Evolutionary conservation across 805 yeast genomes (phyloP).

Genomic region (Lachancea nothofagi): DNA sequence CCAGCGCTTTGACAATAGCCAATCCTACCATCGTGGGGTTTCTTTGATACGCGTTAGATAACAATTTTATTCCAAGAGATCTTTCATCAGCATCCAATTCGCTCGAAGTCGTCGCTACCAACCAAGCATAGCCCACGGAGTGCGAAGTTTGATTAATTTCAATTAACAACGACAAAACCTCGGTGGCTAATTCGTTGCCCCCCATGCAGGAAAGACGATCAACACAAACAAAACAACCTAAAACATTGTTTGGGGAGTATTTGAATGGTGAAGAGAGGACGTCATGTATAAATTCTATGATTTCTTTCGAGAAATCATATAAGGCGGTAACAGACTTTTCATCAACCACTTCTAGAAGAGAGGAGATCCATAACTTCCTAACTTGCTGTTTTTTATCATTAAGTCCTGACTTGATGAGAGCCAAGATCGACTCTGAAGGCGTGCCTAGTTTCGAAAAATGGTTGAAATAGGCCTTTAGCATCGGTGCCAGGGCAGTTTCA

Average conservation of each 20-base stretch:
- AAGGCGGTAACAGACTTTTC: slow-evolving; percentile 20
- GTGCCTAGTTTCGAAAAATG: slow-evolving; percentile 37
- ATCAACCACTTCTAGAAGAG: slow-evolving; percentile 39
- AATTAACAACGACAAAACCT: slow-evolving; percentile 12
- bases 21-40: slow-evolving; percentile 39
- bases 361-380: slow-evolving; percentile 61
- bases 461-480: slow-evolving; percentile 45
- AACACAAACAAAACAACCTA: slow-evolving; percentile 24
- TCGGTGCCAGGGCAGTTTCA: slow-evolving; percentile 51
- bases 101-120: slow-evolving; percentile 43
- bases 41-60: slow-evolving; percentile 31
- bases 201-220: slow-evolving; percentile 15
- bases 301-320: slow-evolving; percentile 8
- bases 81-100: slow-evolving; percentile 35
- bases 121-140: slow-evolving; percentile 43
- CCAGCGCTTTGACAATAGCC: slow-evolving; percentile 41
- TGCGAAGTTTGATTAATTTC: slow-evolving; percentile 12
- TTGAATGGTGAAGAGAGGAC: slow-evolving; percentile 29
- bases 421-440: slow-evolving; percentile 25
- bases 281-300: slow-evolving; percentile 29
- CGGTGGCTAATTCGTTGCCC: slow-evolving; percentile 6
- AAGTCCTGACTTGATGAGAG: slow-evolving; percentile 51
- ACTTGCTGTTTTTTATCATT: slow-evolving; percentile 57
- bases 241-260: slow-evolving; percentile 9
- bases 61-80: slow-evolving; percentile 30